Base-by-base conservation (phyloP, 2,329 filamentous ascomycete species). In the Microcera coccophila region DNA sequence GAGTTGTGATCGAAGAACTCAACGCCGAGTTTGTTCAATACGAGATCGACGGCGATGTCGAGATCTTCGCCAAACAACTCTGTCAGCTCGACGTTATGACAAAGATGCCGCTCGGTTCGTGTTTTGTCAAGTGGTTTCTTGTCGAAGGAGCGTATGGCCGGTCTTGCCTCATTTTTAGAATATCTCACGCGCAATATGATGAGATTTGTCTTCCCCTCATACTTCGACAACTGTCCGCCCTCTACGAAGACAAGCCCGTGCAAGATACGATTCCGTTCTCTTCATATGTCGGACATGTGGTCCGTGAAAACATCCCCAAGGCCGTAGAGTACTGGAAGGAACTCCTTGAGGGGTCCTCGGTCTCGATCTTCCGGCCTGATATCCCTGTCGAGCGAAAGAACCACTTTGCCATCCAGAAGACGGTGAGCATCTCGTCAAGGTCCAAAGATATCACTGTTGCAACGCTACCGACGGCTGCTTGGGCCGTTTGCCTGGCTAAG, bases 111-210 rank as follows among this genome's bases (percentile, higher is more conserved):
- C 70, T 77, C 8, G 82, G 81, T 3, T 78, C 79, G 2, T 67
- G 76, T 14, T 83, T 83, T 47, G 71, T 79, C 42, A 78, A 79
- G 48, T 82, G 79, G 68, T 73, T 79, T 51, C 70, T 76, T 34
- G 65, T 80, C 33, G 66, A 68, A 42, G 55, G 55, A 15, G 47
- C 47, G 45, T 37, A 57, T 28, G 55, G 52, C 22, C 50, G 58
- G 21, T 68, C 64, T 24, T 71, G 65, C 36, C 74, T 85, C 12
- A 65, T 76, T 45, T 73, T 84, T 58, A 76, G 82, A 42, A 74
- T 86, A 42, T 85, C 81, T 0, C 82, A 86, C 59, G 78, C 82
- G 1, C 82, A 85, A 52, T 85, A 85, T 56, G 82, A 86, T 50
- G 82, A 82, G 49, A 80, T 85, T 17, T 85, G 78, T 50, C 70